A percentile compares a stretch with the other conserved stretches of the same genome.
Conservation (phyloP, 192 early-diverging fungal genomes). For the Linnemannia zychae region DNA sequence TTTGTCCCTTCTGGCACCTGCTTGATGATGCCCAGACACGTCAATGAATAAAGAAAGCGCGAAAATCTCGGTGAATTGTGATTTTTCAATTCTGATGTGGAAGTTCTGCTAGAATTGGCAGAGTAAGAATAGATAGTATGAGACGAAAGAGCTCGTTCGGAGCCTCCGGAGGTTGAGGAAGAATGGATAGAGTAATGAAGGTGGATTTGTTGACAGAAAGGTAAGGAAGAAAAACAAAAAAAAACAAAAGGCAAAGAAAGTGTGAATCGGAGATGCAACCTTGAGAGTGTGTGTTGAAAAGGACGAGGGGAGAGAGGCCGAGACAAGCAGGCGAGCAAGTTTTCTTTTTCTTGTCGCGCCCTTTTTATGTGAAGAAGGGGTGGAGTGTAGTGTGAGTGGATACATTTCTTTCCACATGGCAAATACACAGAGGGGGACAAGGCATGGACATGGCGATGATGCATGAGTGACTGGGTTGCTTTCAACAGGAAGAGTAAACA, state of each 20-base stretch:
- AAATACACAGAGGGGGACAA: not conserved
- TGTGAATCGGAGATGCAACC: not conserved
- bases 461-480: not conserved
- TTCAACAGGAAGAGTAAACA: not conserved
- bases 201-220: not conserved
- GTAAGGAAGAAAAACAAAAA: not conserved
- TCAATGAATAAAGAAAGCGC: no score
- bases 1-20: no score
- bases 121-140: no score
- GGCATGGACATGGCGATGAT: not conserved
- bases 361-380: no score
- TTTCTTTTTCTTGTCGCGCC: not conserved
- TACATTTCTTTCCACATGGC: no score
- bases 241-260: not conserved
- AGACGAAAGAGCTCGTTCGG: not conserved
- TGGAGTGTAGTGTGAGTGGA: no score
- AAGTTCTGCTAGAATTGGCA: no score
- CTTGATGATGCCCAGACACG: no score
- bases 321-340: not conserved
- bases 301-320: not conserved
- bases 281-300: not conserved
- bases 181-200: not conserved
- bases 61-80: no score
- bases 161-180: no score
- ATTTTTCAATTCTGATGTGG: no score